A percentile compares a stretch with the other conserved stretches of the same genome.
phyloP scores from a whole-genome alignment of 345 rosid species.

The Gossypium ekmanianum region DNA sequence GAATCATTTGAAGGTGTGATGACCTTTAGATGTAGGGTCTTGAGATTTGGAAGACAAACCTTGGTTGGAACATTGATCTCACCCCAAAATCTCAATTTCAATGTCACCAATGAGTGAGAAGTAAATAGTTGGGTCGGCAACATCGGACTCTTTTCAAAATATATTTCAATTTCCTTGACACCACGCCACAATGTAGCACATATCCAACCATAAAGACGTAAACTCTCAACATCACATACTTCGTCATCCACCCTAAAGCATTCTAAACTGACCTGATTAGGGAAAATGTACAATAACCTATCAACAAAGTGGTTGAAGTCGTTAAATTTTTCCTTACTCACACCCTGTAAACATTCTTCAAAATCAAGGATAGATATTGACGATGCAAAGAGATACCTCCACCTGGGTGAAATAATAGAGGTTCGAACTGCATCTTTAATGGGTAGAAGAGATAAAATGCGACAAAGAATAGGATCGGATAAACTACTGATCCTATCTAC shows the following conservation, averaged over 20 bases:
- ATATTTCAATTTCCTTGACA: background rate
- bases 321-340: no score
- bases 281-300: background rate
- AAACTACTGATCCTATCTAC: background rate
- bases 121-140: background rate
- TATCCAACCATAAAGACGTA: background rate
- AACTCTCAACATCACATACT: background rate
- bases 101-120: background rate
- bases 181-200: background rate
- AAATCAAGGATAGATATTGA: background rate
- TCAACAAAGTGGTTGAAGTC: background rate
- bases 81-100: background rate
- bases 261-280: background rate
- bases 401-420: background rate
- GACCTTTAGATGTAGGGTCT: background rate
- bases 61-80: background rate
- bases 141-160: no score
- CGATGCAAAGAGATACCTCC: background rate
- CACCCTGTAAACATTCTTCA: background rate
- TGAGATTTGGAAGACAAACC: background rate
- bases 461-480: background rate
- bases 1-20: background rate
- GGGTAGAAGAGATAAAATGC: background rate
- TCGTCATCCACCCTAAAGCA: background rate
- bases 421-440: background rate